Conservation (phyloP, 768 basidiomycete genomes). For the Kwoniella dendrophila region DNA sequence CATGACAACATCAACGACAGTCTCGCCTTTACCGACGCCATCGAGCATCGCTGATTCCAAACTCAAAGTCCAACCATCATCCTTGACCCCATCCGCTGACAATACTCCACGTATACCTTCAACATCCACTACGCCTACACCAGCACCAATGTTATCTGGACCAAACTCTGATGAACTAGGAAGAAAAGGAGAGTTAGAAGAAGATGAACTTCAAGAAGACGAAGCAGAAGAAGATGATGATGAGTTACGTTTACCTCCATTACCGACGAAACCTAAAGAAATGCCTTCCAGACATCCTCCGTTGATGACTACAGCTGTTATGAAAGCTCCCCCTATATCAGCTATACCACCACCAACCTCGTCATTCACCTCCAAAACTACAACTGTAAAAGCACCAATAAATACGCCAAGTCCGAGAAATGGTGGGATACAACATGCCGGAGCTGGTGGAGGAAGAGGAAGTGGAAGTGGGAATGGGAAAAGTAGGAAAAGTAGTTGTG, state of each 20-base stretch:
- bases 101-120: neutral
- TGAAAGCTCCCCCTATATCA: conserved; percentile 3
- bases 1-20: conserved; percentile 1
- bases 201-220: conserved; percentile 5
- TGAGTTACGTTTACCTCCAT: neutral
- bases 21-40: conserved; percentile 6
- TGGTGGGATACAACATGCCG: too few species aligned
- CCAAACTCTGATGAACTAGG: neutral
- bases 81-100: neutral
- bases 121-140: conserved; percentile 1
- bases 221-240: conserved; percentile 9
- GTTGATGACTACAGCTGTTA: conserved; percentile 6
- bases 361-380: too few species aligned
- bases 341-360: neutral
- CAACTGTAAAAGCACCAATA: too few species aligned
- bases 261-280: neutral
- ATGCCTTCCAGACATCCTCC: neutral
- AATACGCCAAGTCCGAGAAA: conserved; percentile 13
- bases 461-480: conserved; percentile 27
- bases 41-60: neutral
- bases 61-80: conserved; percentile 11
- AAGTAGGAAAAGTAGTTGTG: conserved; percentile 45
- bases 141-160: neutral
- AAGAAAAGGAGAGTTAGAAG: neutral
- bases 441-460: conserved; percentile 1